Conservation (phyloP, 257 asterid species). For the Forsythia viridissima region DNA sequence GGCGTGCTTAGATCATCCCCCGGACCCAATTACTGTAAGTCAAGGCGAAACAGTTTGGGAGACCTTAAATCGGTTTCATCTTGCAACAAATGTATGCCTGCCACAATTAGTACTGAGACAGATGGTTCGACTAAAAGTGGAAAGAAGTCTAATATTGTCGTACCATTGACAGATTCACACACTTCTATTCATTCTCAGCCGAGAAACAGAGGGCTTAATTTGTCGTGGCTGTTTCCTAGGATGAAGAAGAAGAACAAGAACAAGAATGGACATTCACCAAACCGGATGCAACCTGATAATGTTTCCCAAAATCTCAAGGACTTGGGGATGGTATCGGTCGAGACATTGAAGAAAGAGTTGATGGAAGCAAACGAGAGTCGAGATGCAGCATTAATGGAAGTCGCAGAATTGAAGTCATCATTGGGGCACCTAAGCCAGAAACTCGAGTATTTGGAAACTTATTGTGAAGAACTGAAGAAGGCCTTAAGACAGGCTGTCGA, state of each 20-base stretch:
- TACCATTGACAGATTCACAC: constrained; percentile 74
- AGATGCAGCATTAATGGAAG: constrained; percentile 67
- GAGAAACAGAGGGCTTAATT: constrained; percentile 47
- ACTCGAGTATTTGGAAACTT: constrained; percentile 66
- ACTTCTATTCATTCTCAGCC: constrained; percentile 62
- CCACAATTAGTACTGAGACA: constrained; percentile 44
- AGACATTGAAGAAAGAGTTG: constrained; percentile 58
- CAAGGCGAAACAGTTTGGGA: constrained; percentile 67
- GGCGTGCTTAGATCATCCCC: constrained; percentile 43
- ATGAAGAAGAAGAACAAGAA: constrained; percentile 76
- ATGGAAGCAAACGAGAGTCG: constrained; percentile 58
- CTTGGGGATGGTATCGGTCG: constrained; percentile 41
- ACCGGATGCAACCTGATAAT: constrained; percentile 41
- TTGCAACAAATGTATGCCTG: constrained; percentile 72
- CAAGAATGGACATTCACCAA: constrained; percentile 47
- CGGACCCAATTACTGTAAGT: constrained; percentile 39
- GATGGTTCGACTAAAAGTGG: constrained; percentile 44
- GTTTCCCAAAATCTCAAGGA: constrained; percentile 44
- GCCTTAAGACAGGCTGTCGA: constrained; percentile 57
- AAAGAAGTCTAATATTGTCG: constrained; percentile 53
- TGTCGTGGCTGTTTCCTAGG: constrained; percentile 77
- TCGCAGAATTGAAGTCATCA: constrained; percentile 61
- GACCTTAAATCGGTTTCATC: constrained; percentile 65
- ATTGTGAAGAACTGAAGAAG: constrained; percentile 78
- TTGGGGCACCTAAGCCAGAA: constrained; percentile 66